Base-by-base conservation (phyloP, 129 eudicot genomes). In the Saussurea involucrata region DNA sequence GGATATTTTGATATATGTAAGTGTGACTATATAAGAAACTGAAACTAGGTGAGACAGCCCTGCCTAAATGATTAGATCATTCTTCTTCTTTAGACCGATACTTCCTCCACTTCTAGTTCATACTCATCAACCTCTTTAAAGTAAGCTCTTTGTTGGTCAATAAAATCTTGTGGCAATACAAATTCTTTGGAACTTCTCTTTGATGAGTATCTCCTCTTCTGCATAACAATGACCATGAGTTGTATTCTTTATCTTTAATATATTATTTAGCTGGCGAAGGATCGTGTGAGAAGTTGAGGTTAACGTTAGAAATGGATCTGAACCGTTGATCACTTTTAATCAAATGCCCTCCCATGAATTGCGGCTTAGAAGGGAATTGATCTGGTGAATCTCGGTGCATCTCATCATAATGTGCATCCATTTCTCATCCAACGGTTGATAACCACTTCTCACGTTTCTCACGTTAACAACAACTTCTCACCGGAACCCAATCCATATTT, bases 81-180 rank as follows among this genome's bases (percentile, higher is more conserved):
- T 79, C 60, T 64, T 73, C 71, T 17, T 76, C 89, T 33, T 61
- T 74, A 68, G 22, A 37, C 64, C 17, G 90, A 82, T 25, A 78
- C 68, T 84, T 88, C 87, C 53, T 92, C 97, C 66, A 68, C 92
- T 71, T 74, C 73, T 58, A 89, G 84, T 85, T 87, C 92, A 87
- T 81, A 92, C 49, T 85, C 89, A 44, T 92, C 97, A 83, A 87
- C 78, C 71, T 91, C 95, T 78, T 87, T 79, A 37, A 81, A 89
- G 81, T 87, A 89, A 74, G 92, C 95, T 64, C 66, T 85, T 77
- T 87, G 90, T 76, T 92, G 82, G 78, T 85, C 79, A 44, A 88
- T 68, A 74, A 83, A 89, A 44, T 91, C 97, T 65, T 5, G 77
- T 61, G 92, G 87, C 80, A 83, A 65, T 12, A 66, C 73, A 60